Percentiles rank a stretch among this genome's conserved stretches.
These are phyloP conservation scores for Sporodiniella umbellata DNA, from an alignment of 371 early-diverging fungal species.

Conservation along the genomic window DNA sequence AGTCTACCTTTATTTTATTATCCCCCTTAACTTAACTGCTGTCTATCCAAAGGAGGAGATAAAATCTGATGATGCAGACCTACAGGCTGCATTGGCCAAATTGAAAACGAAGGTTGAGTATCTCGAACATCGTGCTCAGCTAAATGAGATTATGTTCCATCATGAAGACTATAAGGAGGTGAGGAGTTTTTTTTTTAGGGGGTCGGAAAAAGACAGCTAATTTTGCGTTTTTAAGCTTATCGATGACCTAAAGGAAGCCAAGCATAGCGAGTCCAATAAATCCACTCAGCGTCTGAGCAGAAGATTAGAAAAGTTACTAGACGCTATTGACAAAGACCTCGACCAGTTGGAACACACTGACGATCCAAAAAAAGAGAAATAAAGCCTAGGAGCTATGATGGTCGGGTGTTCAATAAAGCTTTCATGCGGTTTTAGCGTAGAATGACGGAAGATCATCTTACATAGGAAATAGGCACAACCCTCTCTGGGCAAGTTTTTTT, in stretches of 20 bases:
- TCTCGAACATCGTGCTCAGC: slow-evolving; percentile 63
- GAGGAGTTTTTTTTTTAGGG: slow-evolving; percentile 1
- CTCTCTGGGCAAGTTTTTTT: too few relatives aligned
- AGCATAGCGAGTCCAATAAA: slow-evolving; percentile 54
- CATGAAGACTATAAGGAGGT: slow-evolving; percentile 69
- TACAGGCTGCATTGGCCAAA: slow-evolving; percentile 61
- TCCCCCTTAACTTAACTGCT: not conserved
- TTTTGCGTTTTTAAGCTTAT: slow-evolving; percentile 24
- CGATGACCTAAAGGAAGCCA: slow-evolving; percentile 58
- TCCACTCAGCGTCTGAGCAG: slow-evolving; percentile 54
- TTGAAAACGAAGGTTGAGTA: slow-evolving; percentile 62
- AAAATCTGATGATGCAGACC: not conserved
- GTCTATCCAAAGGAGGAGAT: not conserved
- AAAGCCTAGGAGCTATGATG: too few relatives aligned
- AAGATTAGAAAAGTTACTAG: slow-evolving; percentile 64
- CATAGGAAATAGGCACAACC: too few relatives aligned
- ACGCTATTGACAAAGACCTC: slow-evolving; percentile 69
- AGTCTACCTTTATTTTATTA: slow-evolving; percentile 19
- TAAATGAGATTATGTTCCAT: slow-evolving; percentile 62
- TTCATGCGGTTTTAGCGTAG: too few relatives aligned
- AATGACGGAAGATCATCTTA: too few relatives aligned
- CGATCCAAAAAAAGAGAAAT: not conserved
- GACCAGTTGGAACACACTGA: slow-evolving; percentile 46
- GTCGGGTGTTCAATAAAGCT: too few relatives aligned
- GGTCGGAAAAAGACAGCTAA: too few relatives aligned